Evolutionary conservation across 352 stramenopile species (phyloP), one percentile per base, ranked within the genome.

Genomic region (Phytophthora crassamura): DNA sequence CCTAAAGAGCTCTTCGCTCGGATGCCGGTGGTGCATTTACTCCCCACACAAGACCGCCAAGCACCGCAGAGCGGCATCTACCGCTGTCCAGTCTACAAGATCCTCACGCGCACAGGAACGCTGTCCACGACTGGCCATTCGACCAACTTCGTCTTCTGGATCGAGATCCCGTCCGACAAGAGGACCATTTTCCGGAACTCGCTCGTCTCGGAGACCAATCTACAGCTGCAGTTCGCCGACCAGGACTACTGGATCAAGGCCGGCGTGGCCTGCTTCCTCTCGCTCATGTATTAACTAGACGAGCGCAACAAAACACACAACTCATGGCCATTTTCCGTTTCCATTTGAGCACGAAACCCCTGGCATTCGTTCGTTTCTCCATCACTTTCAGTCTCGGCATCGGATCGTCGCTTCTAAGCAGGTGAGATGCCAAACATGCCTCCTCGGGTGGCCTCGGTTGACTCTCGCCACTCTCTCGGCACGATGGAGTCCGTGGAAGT

Each of bases 141-240:
- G 33, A 98, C 96, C 22, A 99, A 99, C 82, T 99, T 99, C 77
- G 89, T 99, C 55, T 97, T 98, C 67, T 99, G 95, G 96, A 97
- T 99, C 62, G 94, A 98, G 50, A 85, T 99, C 14, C 96, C 96
- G 33, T 87, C 82, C 16, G 86, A 82, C 64, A 88, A 90, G 47
- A 63, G 49, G 49, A 94, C 76, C 25, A 88, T 86, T 81, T 93
- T 75, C 73, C 85, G 91, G 40, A 97, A 92, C 45, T 91, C 81
- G 20, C 82, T 98, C 28, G 93, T 98, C n/a, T 98, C 91, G 0
- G 93, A 98, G 74, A 98, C 93, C 32, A 98, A 98, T 57, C 64
- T 95, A 9, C 88, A 93, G 56, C 91, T 95, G 61, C 87, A 91
- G 40, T 91, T 96, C 33, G 87, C 86, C 0, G 95, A 99, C 64